Conservation (phyloP, 1,284 basidiomycete genomes). For the Marasmius fiardii region DNA sequence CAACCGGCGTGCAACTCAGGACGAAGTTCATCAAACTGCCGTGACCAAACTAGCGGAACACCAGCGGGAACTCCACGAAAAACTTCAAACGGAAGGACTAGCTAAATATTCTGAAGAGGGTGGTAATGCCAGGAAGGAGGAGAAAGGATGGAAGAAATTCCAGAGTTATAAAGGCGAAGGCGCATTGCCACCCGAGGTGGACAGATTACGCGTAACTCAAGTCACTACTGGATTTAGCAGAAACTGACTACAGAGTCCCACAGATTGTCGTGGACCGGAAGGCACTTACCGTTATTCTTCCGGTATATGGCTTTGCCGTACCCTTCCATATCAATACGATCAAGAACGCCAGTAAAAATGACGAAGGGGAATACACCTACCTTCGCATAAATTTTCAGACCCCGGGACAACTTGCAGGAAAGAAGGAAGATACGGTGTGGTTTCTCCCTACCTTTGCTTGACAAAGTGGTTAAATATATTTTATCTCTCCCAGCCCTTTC, state of each 20-base stretch:
- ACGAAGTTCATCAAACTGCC: constrained; percentile 72
- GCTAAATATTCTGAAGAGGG: constrained; percentile 82
- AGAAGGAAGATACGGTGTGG: constrained; percentile 94
- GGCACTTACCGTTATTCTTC: constrained; percentile 86
- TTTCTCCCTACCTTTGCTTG: not conserved
- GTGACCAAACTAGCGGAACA: constrained; percentile 80
- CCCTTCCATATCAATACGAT: constrained; percentile 99
- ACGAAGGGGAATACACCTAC: constrained; percentile 94
- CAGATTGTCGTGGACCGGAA: constrained; percentile 93
- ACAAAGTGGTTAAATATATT: not conserved
- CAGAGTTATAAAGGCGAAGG: constrained; percentile 96
- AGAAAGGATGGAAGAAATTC: constrained; percentile 93
- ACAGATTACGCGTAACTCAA: constrained; percentile 64
- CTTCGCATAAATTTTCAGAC: constrained; percentile 99
- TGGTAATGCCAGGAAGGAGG: constrained; percentile 69
- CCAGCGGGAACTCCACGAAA: constrained; percentile 81
- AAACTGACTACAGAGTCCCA: not conserved
- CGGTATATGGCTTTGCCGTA: constrained; percentile 93
- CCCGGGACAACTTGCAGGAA: constrained; percentile 95
- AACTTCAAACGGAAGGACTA: constrained; percentile 81
- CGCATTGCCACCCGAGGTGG: constrained; percentile 79
- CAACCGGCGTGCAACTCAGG: constrained; percentile 79
- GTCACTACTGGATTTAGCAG: not conserved
- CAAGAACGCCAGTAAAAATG: constrained; percentile 97
- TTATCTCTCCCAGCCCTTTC: constrained; percentile 71